Evolutionary conservation across 805 yeast genomes (phyloP).

Genomic region (Metschnikowia noctiluminum): DNA sequence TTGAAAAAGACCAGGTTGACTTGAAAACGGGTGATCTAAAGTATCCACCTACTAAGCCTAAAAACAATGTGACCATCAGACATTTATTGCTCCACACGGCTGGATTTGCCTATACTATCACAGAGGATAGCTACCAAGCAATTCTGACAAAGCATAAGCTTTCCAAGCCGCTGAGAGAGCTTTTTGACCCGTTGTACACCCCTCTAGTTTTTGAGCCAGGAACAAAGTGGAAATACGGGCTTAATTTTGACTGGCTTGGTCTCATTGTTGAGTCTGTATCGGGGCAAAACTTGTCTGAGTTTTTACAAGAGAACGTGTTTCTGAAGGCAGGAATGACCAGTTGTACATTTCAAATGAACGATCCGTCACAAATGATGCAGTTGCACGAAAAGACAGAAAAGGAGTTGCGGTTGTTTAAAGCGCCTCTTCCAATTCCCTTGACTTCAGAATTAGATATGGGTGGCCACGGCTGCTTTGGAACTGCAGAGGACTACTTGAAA

Average conservation of each 20-base stretch:
- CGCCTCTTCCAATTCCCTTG: conserved; percentile 10
- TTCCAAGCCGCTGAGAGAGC: conserved; percentile 22
- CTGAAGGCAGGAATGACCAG: conserved; percentile 32
- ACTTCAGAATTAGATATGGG: conserved; percentile 34
- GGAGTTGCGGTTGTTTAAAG: not conserved
- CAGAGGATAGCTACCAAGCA: conserved; percentile 25
- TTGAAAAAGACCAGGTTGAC: conserved; percentile 12
- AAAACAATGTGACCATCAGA: conserved; percentile 11
- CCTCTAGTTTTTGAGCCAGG: conserved; percentile 35
- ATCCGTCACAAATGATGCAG: conserved; percentile 2
- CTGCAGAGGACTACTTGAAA: conserved; percentile 34
- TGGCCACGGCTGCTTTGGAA: conserved; percentile 40
- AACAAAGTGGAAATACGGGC: conserved; percentile 34
- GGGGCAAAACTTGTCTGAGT: conserved; percentile 31
- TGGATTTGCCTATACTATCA: conserved; percentile 34
- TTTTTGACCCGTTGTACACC: conserved; percentile 25
- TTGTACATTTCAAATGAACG: conserved; percentile 11
- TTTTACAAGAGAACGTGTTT: conserved; percentile 28
- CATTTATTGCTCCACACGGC: conserved; percentile 14
- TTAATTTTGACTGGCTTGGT: conserved; percentile 37
- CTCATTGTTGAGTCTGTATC: conserved; percentile 30
- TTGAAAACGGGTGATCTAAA: conserved; percentile 9
- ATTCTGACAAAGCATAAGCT: conserved; percentile 19
- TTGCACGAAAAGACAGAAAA: conserved; percentile 2
- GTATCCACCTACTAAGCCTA: conserved; percentile 6